A percentile compares a stretch with the other conserved stretches of the same genome.
Conservation (phyloP, 2,329 filamentous ascomycete species). For the Pezicula radicicola region DNA sequence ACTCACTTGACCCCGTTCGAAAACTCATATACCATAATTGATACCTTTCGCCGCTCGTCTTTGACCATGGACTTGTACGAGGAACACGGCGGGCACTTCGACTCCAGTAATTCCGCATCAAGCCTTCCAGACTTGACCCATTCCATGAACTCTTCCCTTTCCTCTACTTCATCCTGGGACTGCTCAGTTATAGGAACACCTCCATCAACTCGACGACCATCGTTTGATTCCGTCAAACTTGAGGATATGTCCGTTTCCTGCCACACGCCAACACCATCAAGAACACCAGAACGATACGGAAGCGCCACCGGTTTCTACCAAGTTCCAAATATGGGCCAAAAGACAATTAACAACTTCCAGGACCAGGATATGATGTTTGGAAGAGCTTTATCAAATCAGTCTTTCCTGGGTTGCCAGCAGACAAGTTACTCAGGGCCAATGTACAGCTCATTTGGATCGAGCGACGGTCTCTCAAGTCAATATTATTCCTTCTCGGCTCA, state of each 20-base stretch:
- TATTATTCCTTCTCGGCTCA: background rate
- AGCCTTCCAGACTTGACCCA: slow-evolving; percentile 4
- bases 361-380: slow-evolving; percentile 7
- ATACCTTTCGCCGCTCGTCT: background rate
- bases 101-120: slow-evolving; percentile 5
- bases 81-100: slow-evolving; percentile 4
- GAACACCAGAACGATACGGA: slow-evolving; percentile 8
- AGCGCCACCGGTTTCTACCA: slow-evolving; percentile 5
- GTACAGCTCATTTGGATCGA: background rate
- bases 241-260: slow-evolving; percentile 10
- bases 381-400: background rate
- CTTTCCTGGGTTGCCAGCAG: background rate
- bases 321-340: slow-evolving; percentile 13
- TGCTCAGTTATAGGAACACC: slow-evolving; percentile 11
- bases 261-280: slow-evolving; percentile 5
- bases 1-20: background rate
- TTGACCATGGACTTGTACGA: slow-evolving; percentile 13
- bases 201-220: slow-evolving; percentile 3
- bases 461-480: slow-evolving; percentile 5
- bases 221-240: slow-evolving; percentile 8
- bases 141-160: slow-evolving; percentile 12
- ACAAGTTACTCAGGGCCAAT: background rate
- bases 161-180: slow-evolving; percentile 10
- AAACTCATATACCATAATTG: background rate
- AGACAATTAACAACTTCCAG: slow-evolving; percentile 7